Evolutionary conservation across 176 grass and related monocot genomes (phyloP).

Genomic region (Musa acuminata): DNA sequence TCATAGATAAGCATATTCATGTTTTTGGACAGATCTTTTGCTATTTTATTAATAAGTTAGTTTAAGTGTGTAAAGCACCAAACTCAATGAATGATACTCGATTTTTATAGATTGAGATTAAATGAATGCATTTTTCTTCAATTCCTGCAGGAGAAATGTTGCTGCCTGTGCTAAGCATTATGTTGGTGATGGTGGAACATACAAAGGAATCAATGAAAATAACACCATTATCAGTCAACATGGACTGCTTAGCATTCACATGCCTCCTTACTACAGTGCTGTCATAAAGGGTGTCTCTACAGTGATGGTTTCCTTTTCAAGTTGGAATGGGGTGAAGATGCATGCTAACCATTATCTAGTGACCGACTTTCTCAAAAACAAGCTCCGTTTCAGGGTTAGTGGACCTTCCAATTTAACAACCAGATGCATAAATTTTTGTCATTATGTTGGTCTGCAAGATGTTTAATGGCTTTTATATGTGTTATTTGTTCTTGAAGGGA

Average conservation of each 20-base stretch:
- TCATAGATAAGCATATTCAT: too few species aligned
- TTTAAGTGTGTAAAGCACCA: too few species aligned
- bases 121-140: too few species aligned
- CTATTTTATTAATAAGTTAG: too few species aligned
- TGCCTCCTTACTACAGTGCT: neutral
- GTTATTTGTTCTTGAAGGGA: neutral
- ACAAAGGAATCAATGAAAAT: neutral
- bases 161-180: slow-evolving; percentile 2
- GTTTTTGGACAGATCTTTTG: too few species aligned
- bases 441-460: too few species aligned
- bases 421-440: too few species aligned
- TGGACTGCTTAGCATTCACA: neutral
- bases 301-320: neutral
- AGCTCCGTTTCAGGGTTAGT: neutral
- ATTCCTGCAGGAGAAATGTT: neutral
- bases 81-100: too few species aligned
- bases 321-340: slow-evolving; percentile 1
- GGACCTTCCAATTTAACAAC: too few species aligned
- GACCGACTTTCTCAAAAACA: neutral
- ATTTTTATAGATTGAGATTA: too few species aligned
- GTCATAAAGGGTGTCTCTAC: slow-evolving; percentile 1
- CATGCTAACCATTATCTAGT: neutral
- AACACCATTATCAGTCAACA: neutral
- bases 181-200: neutral
- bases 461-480: too few species aligned